Evolutionary conservation across 179 eudicot genomes (phyloP), one percentile per base, ranked within the genome.

Genomic region (Heliamphora pulchella): DNA sequence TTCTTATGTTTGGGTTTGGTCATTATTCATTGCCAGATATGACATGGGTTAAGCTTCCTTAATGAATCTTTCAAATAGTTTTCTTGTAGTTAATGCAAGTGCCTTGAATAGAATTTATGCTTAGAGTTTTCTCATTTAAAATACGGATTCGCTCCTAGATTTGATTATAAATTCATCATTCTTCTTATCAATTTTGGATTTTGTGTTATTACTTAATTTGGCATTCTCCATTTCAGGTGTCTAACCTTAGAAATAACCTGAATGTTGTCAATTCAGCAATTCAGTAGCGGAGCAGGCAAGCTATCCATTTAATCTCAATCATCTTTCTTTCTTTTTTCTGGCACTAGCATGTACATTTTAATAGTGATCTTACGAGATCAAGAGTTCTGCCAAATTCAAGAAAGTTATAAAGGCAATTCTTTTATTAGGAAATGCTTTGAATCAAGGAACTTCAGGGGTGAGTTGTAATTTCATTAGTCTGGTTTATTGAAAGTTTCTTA

Each of bases 381-480:
- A 92, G 80, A 86, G 82, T 81, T 95, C 98, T 44, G 84, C 80
- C 51, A 93, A 95, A 78, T 86, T 95, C 83, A 93, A 91, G 80
- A 83, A 88, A 82, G 85, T 93, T 75, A 91, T 95, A 95, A 95
- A 93, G 84, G 89, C 95, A 84, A 84, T 95, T 81, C 97, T 95
- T 83, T 89, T 92, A 9, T 84, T 95, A 62, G 98, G 98, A 66
- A 95, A 95, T 88, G 97, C 95, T 69, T 79, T 95, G 80, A 95
- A 95, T 83, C 97, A 95, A 78, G 98, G 97, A 78, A 95, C 98
- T 74, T 93, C 98, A 89, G 98, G 84, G 98, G 98, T 95, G 65
- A 75, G 91, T 84, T 80, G 50, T 71, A 57, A 48, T 51, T 82
- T n/a, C 8, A 74, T 77, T 69, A 39, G 20, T 54, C 61, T 65